These are phyloP conservation scores for Rhizopogon salebrosus DNA, from an alignment of 768 basidiomycete species.

Conservation along the genomic window DNA sequence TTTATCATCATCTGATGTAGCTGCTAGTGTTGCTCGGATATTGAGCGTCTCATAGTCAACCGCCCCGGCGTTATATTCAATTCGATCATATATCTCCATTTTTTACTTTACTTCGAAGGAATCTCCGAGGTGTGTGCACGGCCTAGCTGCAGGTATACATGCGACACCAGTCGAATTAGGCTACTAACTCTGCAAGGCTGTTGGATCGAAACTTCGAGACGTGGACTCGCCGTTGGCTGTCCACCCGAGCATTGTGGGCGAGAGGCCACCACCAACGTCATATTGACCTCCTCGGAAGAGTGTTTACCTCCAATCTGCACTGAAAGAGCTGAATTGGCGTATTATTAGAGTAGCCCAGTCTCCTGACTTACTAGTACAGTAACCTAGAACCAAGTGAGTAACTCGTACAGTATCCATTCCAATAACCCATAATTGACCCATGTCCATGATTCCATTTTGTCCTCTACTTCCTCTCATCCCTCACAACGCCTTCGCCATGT, in stretches of 20 bases:
- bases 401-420: neutral
- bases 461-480: conserved; percentile 2
- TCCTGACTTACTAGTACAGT: no score
- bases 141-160: neutral
- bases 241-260: neutral
- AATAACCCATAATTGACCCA: neutral
- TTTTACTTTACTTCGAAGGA: neutral
- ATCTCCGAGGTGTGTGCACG: neutral
- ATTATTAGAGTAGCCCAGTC: neutral
- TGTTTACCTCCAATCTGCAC: neutral
- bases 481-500: conserved; percentile 38
- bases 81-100: neutral
- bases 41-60: conserved; percentile 29
- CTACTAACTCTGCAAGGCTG: neutral
- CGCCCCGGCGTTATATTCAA: neutral
- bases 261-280: neutral
- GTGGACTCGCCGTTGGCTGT: neutral
- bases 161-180: neutral
- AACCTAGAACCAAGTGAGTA: neutral
- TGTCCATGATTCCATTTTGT: neutral
- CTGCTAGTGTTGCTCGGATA: conserved; percentile 62
- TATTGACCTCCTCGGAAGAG: no score
- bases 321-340: no score
- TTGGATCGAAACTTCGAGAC: neutral
- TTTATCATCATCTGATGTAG: conserved; percentile 66